Evolutionary conservation across 768 basidiomycete genomes (phyloP), one percentile per base, ranked within the genome.

Genomic region (Trametes cingulata): DNA sequence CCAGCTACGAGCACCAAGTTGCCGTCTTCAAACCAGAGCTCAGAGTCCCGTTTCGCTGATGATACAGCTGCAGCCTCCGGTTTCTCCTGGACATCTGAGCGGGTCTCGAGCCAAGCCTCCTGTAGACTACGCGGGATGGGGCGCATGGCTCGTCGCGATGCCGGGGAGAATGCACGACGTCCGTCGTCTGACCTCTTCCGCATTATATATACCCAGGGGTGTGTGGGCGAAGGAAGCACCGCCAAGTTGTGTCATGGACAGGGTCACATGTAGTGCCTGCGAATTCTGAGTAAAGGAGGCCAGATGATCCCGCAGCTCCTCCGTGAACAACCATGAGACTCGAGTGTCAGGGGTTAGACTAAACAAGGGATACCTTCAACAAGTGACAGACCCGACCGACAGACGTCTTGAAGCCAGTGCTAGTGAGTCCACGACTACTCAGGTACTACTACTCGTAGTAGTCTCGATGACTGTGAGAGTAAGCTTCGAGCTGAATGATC

Each of bases 11-110:
- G 59, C 13, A 64, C 42, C 37, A 66, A 22, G 22, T 61, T 61
- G 14, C 65, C 65, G 27, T 66, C 65, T n/a, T 56, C 37, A 33
- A 64, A 66, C 58, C 58, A 66, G 2, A 66, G 51, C n/a, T 63
- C 62, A 1, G 25, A 17, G 33, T 61, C 60, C n/a, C 54, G 39
- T 20, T 61, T 61, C 17, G 17, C 7, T 6, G 39, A 13, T 5
- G 12, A 15, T 0, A 25, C 6, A 3, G 2, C 5, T 12, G 56
- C 12, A 9, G 39, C 39, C 9, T 12, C 27, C 12, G 47, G 12
- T 6, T 6, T 37, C 1, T 13, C 36, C 13, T 14, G 25, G 12
- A 22, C 41, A 24, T 13, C n/a, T 17, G 55, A 36, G 5, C 27
- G 20, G 9, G 55, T 22, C 36, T 42, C 56, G n/a, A 57, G 29